Conservation (phyloP, 2,329 filamentous ascomycete genomes). For the Cercospora nicotianae region DNA sequence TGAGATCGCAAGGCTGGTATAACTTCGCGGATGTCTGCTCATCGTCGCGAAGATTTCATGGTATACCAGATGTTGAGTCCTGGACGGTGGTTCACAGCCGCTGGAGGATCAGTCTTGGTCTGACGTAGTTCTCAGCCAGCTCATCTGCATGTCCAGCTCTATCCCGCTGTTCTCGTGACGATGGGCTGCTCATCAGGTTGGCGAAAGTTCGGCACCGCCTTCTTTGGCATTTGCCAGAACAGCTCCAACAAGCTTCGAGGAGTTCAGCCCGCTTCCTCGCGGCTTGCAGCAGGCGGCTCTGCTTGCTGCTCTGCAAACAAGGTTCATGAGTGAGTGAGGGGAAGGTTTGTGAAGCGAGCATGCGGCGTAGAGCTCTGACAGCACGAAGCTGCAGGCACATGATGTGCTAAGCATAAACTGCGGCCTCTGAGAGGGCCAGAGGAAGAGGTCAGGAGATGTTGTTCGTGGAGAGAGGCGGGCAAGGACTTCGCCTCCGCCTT, state of each 20-base stretch:
- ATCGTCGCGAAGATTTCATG: not conserved
- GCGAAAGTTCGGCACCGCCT: slow-evolving; percentile 7
- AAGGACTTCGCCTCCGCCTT: not conserved
- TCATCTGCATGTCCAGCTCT: not conserved
- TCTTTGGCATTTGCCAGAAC: slow-evolving; percentile 1
- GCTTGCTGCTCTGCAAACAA: slow-evolving; percentile 11
- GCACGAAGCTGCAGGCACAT: slow-evolving; percentile 4
- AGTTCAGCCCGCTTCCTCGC: slow-evolving; percentile 3
- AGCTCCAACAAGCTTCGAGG: slow-evolving; percentile 4
- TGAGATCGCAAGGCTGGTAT: not conserved
- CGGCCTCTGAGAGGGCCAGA: not conserved
- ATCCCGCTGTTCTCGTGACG: slow-evolving; percentile 4
- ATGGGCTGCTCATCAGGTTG: not conserved
- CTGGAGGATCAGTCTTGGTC: not conserved
- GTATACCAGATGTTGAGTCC: not conserved
- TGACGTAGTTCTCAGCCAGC: slow-evolving; percentile 7
- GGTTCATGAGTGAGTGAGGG: slow-evolving; percentile 14
- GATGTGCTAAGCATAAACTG: slow-evolving; percentile 4
- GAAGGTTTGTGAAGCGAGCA: slow-evolving; percentile 17
- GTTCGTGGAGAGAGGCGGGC: not conserved
- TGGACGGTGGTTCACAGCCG: not conserved
- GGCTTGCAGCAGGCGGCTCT: slow-evolving; percentile 7
- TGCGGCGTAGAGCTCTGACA: slow-evolving; percentile 5
- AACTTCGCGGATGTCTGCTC: not conserved
- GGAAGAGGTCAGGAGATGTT: slow-evolving; percentile 9